Evolutionary conservation across 768 basidiomycete genomes (phyloP), one percentile per base, ranked within the genome.

Genomic region (Gloeophyllum trabeum): DNA sequence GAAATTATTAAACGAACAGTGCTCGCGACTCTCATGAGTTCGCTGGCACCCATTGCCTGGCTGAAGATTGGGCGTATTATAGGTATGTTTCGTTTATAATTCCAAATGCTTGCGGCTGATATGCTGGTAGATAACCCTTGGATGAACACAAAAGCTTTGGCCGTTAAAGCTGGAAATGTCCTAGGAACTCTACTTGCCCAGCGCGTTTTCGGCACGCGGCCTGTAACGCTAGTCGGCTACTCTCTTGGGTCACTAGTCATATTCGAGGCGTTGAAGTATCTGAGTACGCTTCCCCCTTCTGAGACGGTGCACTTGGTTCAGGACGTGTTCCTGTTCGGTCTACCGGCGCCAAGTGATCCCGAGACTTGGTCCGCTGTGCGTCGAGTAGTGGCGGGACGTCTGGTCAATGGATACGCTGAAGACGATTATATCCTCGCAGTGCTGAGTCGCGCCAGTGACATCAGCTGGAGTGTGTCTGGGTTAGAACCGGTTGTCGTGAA

Each of bases 161-260:
- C 73, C 1, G 47, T 62, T 42, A 76, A 76, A 50, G 62, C 74
- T 16, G 76, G 75, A 12, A 66, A 61, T 10, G 73, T 79, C 14
- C 56, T 79, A 32, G 75, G 69, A 18, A 69, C 67, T 24, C 62
- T 75, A 18, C 61, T 77, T 14, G 58, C 61, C 5, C 60, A 71
- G 40, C 65, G 68, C 26, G 69, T 67, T 7, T 70, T 77, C 44
- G 75, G 75, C 21, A 69, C 61, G 45, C 66, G 75, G 7, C 76
- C 76, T 10, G 58, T 75, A 40, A 71, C 70, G 1, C 60, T 79
- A 38, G 62, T 63, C n/a, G 76, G 75, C 6, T 76, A 75, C 51
- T 76, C 73, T 7, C 60, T 78, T 25, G 74, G 75, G 6, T 64
- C 71, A 6, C 57, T 74, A 34, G 74, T 76, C 23, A 73, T 77